phyloP scores from a whole-genome alignment of 2,329 filamentous ascomycete genomes.

The Neurospora sp. region DNA sequence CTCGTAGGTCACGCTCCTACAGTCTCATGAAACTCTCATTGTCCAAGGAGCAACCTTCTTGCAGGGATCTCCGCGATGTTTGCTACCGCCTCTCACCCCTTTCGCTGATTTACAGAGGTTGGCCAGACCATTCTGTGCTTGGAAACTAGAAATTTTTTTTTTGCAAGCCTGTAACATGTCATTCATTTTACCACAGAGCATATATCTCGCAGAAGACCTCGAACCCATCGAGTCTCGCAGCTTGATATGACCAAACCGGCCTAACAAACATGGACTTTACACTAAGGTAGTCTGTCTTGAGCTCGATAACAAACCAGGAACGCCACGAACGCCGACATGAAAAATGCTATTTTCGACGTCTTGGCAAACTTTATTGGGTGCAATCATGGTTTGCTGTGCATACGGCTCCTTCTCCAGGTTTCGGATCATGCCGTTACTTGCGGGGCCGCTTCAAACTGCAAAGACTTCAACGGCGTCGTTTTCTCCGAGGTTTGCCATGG shows the following conservation, averaged over 20 bases:
- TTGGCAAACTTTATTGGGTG: not conserved
- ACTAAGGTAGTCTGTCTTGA: not conserved
- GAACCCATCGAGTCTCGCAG: not conserved
- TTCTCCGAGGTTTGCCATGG: too few species aligned
- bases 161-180: not conserved
- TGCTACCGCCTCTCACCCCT: not conserved
- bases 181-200: not conserved
- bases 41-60: not conserved
- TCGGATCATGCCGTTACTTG: not conserved
- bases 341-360: not conserved
- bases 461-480: too few species aligned
- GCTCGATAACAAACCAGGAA: not conserved
- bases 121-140: not conserved
- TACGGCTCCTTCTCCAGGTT: not conserved
- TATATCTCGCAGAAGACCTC: not conserved
- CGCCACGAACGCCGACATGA: not conserved
- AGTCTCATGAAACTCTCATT: not conserved
- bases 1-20: not conserved
- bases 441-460: not conserved
- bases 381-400: not conserved
- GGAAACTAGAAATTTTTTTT: too few species aligned
- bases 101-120: not conserved
- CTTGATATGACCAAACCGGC: not conserved
- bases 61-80: not conserved
- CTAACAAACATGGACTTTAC: not conserved